A percentile compares a stretch with the other conserved stretches of the same genome.
Conservation (phyloP, 768 basidiomycete species). For the Phlebiopsis gigantea region DNA sequence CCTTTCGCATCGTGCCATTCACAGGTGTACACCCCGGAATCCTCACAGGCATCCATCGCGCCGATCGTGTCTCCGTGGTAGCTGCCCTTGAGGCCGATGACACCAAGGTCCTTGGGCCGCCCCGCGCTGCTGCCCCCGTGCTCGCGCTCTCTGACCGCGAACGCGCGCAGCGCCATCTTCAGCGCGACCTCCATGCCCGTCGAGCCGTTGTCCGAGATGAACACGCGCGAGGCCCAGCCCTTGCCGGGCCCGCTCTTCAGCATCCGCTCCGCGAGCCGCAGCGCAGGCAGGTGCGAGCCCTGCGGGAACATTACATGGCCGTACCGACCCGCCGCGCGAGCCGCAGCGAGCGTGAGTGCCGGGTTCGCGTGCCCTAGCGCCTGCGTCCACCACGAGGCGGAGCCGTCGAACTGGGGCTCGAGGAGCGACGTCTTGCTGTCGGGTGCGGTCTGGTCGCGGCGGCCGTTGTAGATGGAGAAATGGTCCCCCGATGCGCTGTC, state of each 20-base stretch:
- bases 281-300: constrained; percentile 80
- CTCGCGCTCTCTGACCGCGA: constrained; percentile 34
- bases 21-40: constrained; percentile 81
- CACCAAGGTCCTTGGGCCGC: constrained; percentile 43
- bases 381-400: constrained; percentile 99
- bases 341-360: constrained; percentile 77
- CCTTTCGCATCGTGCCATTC: constrained; percentile 96
- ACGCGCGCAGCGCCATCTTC: constrained; percentile 90
- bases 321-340: constrained; percentile 86
- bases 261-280: constrained; percentile 77
- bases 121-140: constrained; percentile 23
- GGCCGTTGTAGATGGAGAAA: constrained; percentile 63
- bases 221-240: constrained; percentile 88
- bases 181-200: constrained; percentile 97
- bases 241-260: constrained; percentile 71
- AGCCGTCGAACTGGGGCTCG: constrained; percentile 76
- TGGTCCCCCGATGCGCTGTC: constrained; percentile 87
- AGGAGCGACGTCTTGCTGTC: constrained; percentile 32
- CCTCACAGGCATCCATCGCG: constrained; percentile 91
- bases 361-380: constrained; percentile 80
- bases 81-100: constrained; percentile 85
- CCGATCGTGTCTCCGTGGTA: constrained; percentile 99
- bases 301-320: constrained; percentile 97
- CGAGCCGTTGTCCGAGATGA: constrained; percentile 93
- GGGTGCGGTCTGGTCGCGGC: constrained; percentile 10